phyloP scores from a whole-genome alignment of 2,329 filamentous ascomycete species.

The Aspergillus brunneoviolaceus region DNA sequence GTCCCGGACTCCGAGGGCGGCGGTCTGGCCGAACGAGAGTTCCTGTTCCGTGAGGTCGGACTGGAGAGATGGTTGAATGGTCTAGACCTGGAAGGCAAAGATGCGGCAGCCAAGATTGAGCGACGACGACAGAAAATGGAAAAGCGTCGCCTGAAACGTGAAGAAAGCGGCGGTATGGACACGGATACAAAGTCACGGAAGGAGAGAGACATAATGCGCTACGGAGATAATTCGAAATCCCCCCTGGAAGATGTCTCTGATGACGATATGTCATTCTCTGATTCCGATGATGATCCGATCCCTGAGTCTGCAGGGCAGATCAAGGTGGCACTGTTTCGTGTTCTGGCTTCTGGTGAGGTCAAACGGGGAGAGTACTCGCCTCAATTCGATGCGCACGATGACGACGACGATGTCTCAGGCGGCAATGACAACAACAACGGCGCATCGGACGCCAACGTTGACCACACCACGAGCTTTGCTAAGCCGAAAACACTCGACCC shows the following conservation, averaged over 20 bases:
- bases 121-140: constrained; percentile 68
- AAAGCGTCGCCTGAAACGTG: constrained; percentile 77
- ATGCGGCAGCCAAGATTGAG: constrained; percentile 78
- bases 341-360: constrained; percentile 92
- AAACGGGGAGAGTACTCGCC: constrained; percentile 98
- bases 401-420: constrained; percentile 69
- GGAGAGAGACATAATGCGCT: constrained; percentile 66
- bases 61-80: constrained; percentile 96
- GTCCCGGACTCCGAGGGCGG: constrained; percentile 88
- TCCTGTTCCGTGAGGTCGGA: constrained; percentile 94
- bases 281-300: constrained; percentile 79
- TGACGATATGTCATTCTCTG: constrained; percentile 65
- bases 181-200: constrained; percentile 35
- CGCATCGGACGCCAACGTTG: constrained; percentile 75
- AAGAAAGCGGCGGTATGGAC: constrained; percentile 54
- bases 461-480: constrained; percentile 96
- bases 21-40: constrained; percentile 92
- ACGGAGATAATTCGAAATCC: constrained; percentile 72
- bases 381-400: constrained; percentile 94
- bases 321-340: constrained; percentile 94
- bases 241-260: constrained; percentile 72
- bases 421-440: constrained; percentile 56
- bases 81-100: constrained; percentile 88
- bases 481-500: constrained; percentile 95
- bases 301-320: constrained; percentile 96